These are phyloP conservation scores for Mangifera indica DNA, from an alignment of 345 rosid species.

Conservation along the genomic window DNA sequence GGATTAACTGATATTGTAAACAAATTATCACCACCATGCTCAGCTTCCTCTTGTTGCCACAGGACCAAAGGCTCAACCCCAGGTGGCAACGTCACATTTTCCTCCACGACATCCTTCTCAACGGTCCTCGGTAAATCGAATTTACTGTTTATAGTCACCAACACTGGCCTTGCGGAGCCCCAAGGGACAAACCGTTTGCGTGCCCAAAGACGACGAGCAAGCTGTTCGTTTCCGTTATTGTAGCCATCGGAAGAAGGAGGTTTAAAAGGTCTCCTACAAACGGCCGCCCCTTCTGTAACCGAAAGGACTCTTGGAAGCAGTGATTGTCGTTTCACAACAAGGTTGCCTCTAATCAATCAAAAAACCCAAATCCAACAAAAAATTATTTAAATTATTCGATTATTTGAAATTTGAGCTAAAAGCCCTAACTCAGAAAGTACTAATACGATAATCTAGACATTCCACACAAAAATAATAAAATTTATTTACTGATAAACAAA, in stretches of 20 bases:
- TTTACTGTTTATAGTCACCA: conserved; percentile 44
- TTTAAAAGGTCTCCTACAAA: conserved; percentile 92
- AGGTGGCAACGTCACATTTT: conserved; percentile 64
- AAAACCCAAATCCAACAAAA: conserved; percentile 10
- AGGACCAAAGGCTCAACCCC: conserved; percentile 79
- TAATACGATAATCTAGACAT: background rate
- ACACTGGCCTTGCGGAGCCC: conserved; percentile 73
- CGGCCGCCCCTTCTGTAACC: conserved; percentile 81
- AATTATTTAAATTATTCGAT: background rate
- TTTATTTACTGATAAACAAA: background rate
- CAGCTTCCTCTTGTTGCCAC: conserved; percentile 75
- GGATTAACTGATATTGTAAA: conserved; percentile 72
- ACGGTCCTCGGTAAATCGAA: conserved; percentile 22
- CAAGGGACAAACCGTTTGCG: conserved; percentile 93
- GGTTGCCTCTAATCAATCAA: conserved; percentile 64
- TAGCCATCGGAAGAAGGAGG: conserved; percentile 76
- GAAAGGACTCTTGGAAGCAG: conserved; percentile 84
- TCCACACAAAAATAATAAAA: background rate
- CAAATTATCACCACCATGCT: conserved; percentile 35
- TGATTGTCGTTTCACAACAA: conserved; percentile 75
- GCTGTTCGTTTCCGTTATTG: conserved; percentile 46
- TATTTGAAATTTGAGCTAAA: background rate
- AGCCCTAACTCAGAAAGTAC: conserved; percentile 16
- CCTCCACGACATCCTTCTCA: conserved; percentile 49
- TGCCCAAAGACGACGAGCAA: conserved; percentile 81